Conservation (phyloP, 768 basidiomycete genomes). For the Termitomyces sp. region DNA sequence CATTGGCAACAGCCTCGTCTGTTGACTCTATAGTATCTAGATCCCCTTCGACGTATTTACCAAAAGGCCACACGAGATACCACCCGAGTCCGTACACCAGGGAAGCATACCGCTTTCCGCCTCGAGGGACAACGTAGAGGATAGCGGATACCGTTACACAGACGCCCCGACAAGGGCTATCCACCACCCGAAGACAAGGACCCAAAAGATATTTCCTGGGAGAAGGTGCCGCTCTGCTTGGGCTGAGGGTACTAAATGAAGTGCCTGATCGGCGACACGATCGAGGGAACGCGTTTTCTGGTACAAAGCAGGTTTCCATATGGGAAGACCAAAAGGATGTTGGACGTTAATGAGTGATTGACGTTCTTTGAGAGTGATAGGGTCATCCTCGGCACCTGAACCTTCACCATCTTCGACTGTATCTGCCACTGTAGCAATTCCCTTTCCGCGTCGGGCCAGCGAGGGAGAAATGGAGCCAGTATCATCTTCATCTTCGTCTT, state of each 20-base stretch:
- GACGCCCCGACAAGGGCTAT: slow-evolving; percentile 63
- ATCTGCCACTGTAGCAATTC: slow-evolving; percentile 33
- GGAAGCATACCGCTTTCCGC: slow-evolving; percentile 81
- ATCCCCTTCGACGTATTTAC: slow-evolving; percentile 95
- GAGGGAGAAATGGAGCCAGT: slow-evolving; percentile 15
- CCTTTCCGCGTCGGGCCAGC: slow-evolving; percentile 39
- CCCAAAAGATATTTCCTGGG: slow-evolving; percentile 95
- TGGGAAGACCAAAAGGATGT: slow-evolving; percentile 97
- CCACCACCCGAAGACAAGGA: slow-evolving; percentile 91
- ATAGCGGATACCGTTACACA: slow-evolving; percentile 68
- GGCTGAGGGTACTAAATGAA: slow-evolving; percentile 89
- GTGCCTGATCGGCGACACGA: slow-evolving; percentile 90
- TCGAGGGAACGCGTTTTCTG: slow-evolving; percentile 97
- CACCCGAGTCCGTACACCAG: slow-evolving; percentile 90
- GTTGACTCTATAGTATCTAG: slow-evolving; percentile 36
- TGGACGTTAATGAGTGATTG: slow-evolving; percentile 99
- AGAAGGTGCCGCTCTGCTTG: slow-evolving; percentile 91
- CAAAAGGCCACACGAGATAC: slow-evolving; percentile 98
- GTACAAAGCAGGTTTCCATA: slow-evolving; percentile 99
- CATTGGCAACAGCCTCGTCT: slow-evolving; percentile 28
- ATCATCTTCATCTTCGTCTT: slow-evolving; percentile 30
- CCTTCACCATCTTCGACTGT: slow-evolving; percentile 40
- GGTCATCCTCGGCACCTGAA: slow-evolving; percentile 62
- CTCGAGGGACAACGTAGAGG: slow-evolving; percentile 72
- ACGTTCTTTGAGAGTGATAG: slow-evolving; percentile 89